These are phyloP conservation scores for Mycena vulgaris DNA, from an alignment of 768 basidiomycete species.

Conservation along the genomic window DNA sequence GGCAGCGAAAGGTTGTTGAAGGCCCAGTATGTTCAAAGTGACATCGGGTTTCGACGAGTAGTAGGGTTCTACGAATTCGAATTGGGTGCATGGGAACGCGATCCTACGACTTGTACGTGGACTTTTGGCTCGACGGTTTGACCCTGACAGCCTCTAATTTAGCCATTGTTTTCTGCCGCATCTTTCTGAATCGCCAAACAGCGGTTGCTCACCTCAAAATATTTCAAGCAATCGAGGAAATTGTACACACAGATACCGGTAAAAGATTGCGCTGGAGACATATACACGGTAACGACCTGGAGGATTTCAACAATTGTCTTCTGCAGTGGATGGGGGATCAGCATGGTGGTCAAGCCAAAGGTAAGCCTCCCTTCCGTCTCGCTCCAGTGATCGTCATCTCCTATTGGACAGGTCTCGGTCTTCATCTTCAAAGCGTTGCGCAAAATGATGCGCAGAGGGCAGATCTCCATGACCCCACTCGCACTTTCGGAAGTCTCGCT, in stretches of 20 bases:
- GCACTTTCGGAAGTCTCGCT: constrained; percentile 25
- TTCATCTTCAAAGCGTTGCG: too few relatives aligned
- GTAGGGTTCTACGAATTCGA: constrained; percentile 2
- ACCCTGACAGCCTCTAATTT: background rate
- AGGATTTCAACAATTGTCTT: too few relatives aligned
- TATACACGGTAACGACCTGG: constrained; percentile 7
- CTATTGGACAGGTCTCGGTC: too few relatives aligned
- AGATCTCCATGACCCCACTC: constrained; percentile 44
- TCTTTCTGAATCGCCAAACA: constrained; percentile 33
- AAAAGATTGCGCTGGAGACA: constrained; percentile 28
- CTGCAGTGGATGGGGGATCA: too few relatives aligned
- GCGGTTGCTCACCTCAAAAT: constrained; percentile 12
- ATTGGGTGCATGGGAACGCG: background rate
- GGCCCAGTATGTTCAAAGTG: constrained; percentile 1
- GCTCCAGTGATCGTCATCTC: too few relatives aligned
- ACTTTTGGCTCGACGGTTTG: background rate
- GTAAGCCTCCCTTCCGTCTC: too few relatives aligned
- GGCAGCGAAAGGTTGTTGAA: background rate
- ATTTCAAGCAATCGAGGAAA: constrained; percentile 11
- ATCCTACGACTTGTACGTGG: constrained; percentile 4
- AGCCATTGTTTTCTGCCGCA: constrained; percentile 27
- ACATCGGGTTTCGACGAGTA: background rate
- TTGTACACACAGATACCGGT: constrained; percentile 31
- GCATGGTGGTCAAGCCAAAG: too few relatives aligned
- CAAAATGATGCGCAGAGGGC: constrained; percentile 5